These are phyloP conservation scores for Austroboletus eburneus DNA, from an alignment of 768 basidiomycete species.

Conservation along the genomic window DNA sequence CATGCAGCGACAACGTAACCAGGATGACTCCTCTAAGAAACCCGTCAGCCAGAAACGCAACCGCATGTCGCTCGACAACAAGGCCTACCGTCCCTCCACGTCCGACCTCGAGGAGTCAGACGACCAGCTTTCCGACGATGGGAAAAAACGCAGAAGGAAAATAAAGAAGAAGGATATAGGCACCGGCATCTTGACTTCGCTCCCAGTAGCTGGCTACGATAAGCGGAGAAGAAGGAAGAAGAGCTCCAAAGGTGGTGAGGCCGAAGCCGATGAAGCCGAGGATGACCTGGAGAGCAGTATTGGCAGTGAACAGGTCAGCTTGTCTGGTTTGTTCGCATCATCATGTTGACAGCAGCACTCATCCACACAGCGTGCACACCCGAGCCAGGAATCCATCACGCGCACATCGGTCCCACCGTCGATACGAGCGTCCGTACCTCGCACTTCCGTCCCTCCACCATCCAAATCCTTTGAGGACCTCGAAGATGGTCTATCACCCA, in stretches of 20 bases:
- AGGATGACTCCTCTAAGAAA: slow-evolving; percentile 25
- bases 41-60: slow-evolving; percentile 43
- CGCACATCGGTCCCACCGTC: slow-evolving; percentile 37
- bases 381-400: slow-evolving; percentile 31
- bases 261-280: slow-evolving; percentile 36
- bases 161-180: slow-evolving; percentile 48
- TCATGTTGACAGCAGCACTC: slow-evolving; percentile 15
- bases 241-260: slow-evolving; percentile 41
- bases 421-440: slow-evolving; percentile 33
- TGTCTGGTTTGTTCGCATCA: slow-evolving; percentile 13
- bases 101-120: slow-evolving; percentile 67
- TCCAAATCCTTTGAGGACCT: slow-evolving; percentile 13
- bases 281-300: slow-evolving; percentile 44
- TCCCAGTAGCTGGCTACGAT: slow-evolving; percentile 64
- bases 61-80: slow-evolving; percentile 74
- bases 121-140: slow-evolving; percentile 53
- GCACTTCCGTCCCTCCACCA: slow-evolving; percentile 42
- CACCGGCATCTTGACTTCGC: slow-evolving; percentile 57
- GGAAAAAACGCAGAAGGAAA: slow-evolving; percentile 46
- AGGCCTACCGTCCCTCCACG: slow-evolving; percentile 67
- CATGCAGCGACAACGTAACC: slow-evolving; percentile 24
- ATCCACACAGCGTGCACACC: slow-evolving; percentile 30
- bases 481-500: slow-evolving; percentile 31
- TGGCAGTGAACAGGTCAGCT: slow-evolving; percentile 40
- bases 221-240: slow-evolving; percentile 54